These are phyloP conservation scores for Tolypocladium pustulatum DNA, from an alignment of 2,329 filamentous ascomycete species.

Conservation along the genomic window DNA sequence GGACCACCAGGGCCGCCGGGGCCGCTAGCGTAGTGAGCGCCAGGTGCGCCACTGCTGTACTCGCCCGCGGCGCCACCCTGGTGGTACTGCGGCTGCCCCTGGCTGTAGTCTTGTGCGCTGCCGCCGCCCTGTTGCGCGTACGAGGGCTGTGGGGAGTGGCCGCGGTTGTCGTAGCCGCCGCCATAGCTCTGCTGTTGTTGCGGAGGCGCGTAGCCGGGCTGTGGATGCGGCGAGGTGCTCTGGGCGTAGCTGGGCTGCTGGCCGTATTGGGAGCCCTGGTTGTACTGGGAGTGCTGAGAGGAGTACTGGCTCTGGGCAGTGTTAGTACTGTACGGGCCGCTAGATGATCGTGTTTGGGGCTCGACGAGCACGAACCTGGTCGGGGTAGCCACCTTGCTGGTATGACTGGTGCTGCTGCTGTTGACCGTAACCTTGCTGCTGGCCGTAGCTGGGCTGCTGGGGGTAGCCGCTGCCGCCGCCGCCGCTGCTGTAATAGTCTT, in stretches of 20 bases:
- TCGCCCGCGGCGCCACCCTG: constrained; percentile 13
- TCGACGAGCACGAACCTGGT: not conserved
- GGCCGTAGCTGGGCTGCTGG: constrained; percentile 13
- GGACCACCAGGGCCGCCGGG: constrained; percentile 14
- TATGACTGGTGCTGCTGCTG: constrained; percentile 1
- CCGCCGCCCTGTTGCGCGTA: constrained; percentile 2
- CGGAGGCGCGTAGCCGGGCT: constrained; percentile 5
- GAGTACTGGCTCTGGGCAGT: not conserved
- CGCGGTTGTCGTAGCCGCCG: constrained; percentile 8
- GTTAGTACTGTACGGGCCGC: not conserved
- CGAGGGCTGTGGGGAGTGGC: constrained; percentile 5
- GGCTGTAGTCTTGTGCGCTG: constrained; percentile 10
- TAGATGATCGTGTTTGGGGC: not conserved
- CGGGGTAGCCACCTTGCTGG: constrained; percentile 10
- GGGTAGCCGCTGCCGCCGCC: constrained; percentile 9
- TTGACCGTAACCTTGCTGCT: not conserved
- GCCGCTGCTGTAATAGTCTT: constrained; percentile 25
- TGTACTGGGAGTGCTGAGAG: not conserved
- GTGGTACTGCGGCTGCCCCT: constrained; percentile 15
- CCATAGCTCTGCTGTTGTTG: constrained; percentile 5
- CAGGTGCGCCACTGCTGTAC: constrained; percentile 9
- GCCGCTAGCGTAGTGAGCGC: constrained; percentile 7
- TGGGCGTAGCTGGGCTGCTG: constrained; percentile 6
- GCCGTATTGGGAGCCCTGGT: constrained; percentile 12
- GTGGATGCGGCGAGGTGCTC: not conserved